These are phyloP conservation scores for Barnettozyma salicaria DNA, from an alignment of 805 yeast genomes.

Conservation along the genomic window DNA sequence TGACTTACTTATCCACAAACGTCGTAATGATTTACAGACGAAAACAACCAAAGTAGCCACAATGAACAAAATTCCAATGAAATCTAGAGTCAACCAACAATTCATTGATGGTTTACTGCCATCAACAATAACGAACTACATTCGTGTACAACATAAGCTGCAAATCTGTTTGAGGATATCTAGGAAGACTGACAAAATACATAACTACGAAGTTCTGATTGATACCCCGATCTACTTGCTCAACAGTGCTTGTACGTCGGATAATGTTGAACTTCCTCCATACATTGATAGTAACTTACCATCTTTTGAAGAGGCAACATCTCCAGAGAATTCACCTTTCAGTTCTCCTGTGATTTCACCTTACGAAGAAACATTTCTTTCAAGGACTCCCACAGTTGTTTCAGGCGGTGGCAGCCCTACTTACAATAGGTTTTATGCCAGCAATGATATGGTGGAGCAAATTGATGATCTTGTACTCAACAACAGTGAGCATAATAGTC, in stretches of 20 bases:
- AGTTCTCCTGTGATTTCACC: slow-evolving; percentile 12
- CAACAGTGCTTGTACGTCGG: slow-evolving; percentile 36
- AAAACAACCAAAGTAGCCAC: slow-evolving; percentile 12
- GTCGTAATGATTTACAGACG: slow-evolving; percentile 11
- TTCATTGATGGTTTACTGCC: slow-evolving; percentile 32
- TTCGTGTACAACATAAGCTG: slow-evolving; percentile 58
- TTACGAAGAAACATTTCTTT: slow-evolving; percentile 19
- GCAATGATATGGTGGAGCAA: slow-evolving; percentile 20
- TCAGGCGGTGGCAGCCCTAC: not conserved
- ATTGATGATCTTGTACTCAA: slow-evolving; percentile 7
- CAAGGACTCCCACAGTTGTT: slow-evolving; percentile 19
- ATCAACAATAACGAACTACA: slow-evolving; percentile 54
- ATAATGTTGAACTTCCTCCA: slow-evolving; percentile 34
- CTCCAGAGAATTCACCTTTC: slow-evolving; percentile 34
- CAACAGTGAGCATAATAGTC: not conserved
- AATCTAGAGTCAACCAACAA: slow-evolving; percentile 11
- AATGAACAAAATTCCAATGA: slow-evolving; percentile 9
- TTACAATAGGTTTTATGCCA: slow-evolving; percentile 12
- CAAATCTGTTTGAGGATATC: slow-evolving; percentile 68
- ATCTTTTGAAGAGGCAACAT: slow-evolving; percentile 59
- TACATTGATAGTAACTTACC: slow-evolving; percentile 39
- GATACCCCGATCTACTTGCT: slow-evolving; percentile 65
- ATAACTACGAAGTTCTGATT: slow-evolving; percentile 74
- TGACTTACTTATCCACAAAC: slow-evolving; percentile 7
- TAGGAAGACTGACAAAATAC: slow-evolving; percentile 46